These are phyloP conservation scores for Brassica hybrid DNA, from an alignment of 441 rosid genomes.

Conservation along the genomic window DNA sequence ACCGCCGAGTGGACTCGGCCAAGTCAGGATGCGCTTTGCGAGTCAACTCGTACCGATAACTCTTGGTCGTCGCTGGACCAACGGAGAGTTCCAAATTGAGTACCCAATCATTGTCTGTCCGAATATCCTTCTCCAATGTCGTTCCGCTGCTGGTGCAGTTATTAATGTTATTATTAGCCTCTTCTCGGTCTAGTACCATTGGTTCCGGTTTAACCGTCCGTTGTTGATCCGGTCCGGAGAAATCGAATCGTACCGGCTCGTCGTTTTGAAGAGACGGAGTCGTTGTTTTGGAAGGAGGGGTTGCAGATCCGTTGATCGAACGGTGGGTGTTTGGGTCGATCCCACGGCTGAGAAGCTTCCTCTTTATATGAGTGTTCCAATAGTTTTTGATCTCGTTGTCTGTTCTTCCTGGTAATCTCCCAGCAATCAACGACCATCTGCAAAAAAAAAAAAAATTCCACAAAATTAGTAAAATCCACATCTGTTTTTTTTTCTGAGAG, in stretches of 20 bases:
- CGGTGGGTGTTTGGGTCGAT: slow-evolving; percentile 82
- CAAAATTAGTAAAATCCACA: neutral
- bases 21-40: slow-evolving; percentile 44
- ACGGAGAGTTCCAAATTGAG: slow-evolving; percentile 64
- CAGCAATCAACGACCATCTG: slow-evolving; percentile 80
- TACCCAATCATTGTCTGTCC: slow-evolving; percentile 36
- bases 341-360: slow-evolving; percentile 73
- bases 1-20: slow-evolving; percentile 36
- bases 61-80: slow-evolving; percentile 44
- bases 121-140: slow-evolving; percentile 56
- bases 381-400: slow-evolving; percentile 95
- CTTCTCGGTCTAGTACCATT: slow-evolving; percentile 20
- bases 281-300: slow-evolving; percentile 12
- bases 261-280: slow-evolving; percentile 27
- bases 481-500: neutral
- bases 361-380: slow-evolving; percentile 83
- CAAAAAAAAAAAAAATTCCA: neutral
- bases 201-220: slow-evolving; percentile 44
- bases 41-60: slow-evolving; percentile 29
- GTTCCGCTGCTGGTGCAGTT: slow-evolving; percentile 51
- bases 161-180: neutral
- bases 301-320: slow-evolving; percentile 24
- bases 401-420: slow-evolving; percentile 88
- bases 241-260: slow-evolving; percentile 20
- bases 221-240: slow-evolving; percentile 20